Evolutionary conservation across 345 rosid species (phyloP), one percentile per base, ranked within the genome.

Genomic region (Moricandia arvensis): DNA sequence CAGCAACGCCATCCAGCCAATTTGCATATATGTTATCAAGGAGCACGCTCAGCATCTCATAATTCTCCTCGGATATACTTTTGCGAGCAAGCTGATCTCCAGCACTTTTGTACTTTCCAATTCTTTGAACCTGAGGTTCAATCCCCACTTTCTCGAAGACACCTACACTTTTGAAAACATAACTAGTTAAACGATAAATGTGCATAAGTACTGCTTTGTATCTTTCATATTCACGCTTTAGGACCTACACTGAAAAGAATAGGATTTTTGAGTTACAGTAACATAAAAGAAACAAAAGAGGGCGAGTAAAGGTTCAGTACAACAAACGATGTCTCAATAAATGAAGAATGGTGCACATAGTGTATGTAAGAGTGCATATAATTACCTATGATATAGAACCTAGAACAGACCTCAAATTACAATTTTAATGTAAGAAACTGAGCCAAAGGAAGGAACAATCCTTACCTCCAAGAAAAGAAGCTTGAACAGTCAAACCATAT

Each of bases 71-170:
- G 1, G 98, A 91, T 88, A 94, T 88, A 64, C 75, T 83, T 78
- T 86, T 94, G 12, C 96, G 90, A 1, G 82, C 66, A 68, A 94
- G 91, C 78, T 90, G 98, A 78, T 94, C 98, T 65, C 98, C 98
- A 27, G 93, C 93, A 85, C 97, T 91, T 84, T 91, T 94, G 79
- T 90, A 94, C 80, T 94, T 94, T 41, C 98, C 98, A 77, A 94
- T 89, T 80, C 97, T 85, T 85, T 91, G 84, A 27, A 94, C 90
- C 80, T 91, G 93, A 37, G 96, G 97, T 80, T 91, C 88, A 77
- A 91, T 79, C 69, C 98, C 98, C 65, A 91, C 84, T 55, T 91
- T 91, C 82, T 94, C 98, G 78, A 94, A 71, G 59, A 88, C 86
- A 81, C 98, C 98, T 94, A 83, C 45, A 76, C 59, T 57, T 77